These are phyloP conservation scores for Misopates orontium DNA, from an alignment of 257 asterid species.

Conservation along the genomic window DNA sequence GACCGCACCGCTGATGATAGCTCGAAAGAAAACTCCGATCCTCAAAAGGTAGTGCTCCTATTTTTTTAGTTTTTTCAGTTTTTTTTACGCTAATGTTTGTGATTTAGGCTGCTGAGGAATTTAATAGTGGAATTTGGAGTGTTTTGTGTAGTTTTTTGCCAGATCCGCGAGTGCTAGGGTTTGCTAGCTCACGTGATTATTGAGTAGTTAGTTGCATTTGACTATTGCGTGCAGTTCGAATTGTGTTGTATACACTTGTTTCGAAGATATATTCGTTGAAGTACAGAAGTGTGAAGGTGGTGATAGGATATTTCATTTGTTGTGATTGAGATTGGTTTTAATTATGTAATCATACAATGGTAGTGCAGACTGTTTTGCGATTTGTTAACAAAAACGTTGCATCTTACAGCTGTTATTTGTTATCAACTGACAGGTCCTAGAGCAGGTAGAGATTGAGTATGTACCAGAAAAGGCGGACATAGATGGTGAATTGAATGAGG, in stretches of 20 bases:
- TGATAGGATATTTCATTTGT: no score
- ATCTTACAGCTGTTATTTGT: slow-evolving; percentile 19
- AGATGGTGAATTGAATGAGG: slow-evolving; percentile 67
- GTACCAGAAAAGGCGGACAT: slow-evolving; percentile 84
- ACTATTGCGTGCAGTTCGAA: background rate
- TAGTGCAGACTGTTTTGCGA: background rate
- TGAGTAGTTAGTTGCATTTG: background rate
- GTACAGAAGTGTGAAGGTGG: no score
- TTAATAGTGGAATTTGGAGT: background rate
- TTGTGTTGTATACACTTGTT: background rate
- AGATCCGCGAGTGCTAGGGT: background rate
- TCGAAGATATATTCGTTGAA: background rate
- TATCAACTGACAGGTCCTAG: slow-evolving; percentile 42
- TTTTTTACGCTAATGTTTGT: background rate
- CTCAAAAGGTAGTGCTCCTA: slow-evolving; percentile 51
- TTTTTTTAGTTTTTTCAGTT: background rate
- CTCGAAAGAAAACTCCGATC: slow-evolving; percentile 71
- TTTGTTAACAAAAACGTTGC: background rate
- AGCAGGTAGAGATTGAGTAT: slow-evolving; percentile 84
- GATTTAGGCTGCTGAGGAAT: background rate
- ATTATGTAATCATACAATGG: no score
- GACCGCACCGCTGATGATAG: slow-evolving; percentile 45
- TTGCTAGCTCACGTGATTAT: background rate
- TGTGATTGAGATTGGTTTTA: no score
- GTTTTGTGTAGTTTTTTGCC: background rate